Evolutionary conservation across 2,329 filamentous ascomycete genomes (phyloP).

Genomic region (Scleromitrula shiraiana): DNA sequence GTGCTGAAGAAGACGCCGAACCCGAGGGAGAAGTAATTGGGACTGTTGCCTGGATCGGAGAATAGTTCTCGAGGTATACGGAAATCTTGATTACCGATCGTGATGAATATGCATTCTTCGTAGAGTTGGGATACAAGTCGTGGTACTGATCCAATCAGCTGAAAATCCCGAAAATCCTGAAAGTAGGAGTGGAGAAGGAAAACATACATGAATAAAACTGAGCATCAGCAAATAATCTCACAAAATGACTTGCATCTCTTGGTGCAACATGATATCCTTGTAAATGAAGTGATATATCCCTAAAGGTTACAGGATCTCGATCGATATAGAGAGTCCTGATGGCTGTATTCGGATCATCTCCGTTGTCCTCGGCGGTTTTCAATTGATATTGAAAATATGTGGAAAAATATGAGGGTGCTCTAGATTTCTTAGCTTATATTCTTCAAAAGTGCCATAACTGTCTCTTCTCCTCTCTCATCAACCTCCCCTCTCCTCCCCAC

Average conservation of each 20-base stretch:
- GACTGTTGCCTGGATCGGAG: conserved; percentile 75
- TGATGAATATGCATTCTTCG: conserved; percentile 85
- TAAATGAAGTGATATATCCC: conserved; percentile 81
- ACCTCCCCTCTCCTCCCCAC: not conserved
- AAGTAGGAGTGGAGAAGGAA: not conserved
- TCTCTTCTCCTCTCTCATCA: not conserved
- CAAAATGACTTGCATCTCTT: conserved; percentile 76
- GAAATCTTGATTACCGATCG: conserved; percentile 80
- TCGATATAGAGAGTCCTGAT: conserved; percentile 90
- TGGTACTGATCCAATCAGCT: conserved; percentile 52
- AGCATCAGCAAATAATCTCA: conserved; percentile 86
- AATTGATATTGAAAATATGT: conserved; percentile 86
- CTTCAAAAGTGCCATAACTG: not conserved
- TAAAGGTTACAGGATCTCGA: conserved; percentile 81
- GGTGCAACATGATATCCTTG: conserved; percentile 87
- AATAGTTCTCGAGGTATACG: conserved; percentile 87
- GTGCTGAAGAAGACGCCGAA: conserved; percentile 82
- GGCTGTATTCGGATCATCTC: conserved; percentile 23
- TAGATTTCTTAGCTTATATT: conserved; percentile 39
- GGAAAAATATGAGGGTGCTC: conserved; percentile 94
- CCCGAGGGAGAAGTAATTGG: conserved; percentile 91
- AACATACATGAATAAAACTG: conserved; percentile 80
- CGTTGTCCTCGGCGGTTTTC: conserved; percentile 49
- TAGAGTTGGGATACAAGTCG: conserved; percentile 85
- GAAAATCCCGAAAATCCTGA: too few relatives aligned